These are phyloP conservation scores for Agrostemma githago DNA, from an alignment of 148 eudicot genomes.

Conservation along the genomic window DNA sequence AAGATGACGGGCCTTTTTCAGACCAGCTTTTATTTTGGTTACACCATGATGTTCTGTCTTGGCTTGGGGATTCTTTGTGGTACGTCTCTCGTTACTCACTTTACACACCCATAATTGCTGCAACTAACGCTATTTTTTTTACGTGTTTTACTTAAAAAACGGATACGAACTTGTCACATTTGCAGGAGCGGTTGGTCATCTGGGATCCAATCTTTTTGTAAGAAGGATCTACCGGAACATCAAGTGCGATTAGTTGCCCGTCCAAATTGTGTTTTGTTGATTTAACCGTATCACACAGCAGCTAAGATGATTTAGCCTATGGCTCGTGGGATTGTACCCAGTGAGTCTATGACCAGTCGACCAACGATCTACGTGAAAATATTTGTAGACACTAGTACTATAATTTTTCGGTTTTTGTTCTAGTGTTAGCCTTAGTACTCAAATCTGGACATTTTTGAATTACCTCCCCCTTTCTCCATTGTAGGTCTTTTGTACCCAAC, in stretches of 20 bases:
- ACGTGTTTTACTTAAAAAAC: no score
- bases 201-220: slow-evolving; percentile 49
- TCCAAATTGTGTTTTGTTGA: slow-evolving; percentile 7
- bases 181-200: slow-evolving; percentile 51
- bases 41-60: slow-evolving; percentile 79
- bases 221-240: slow-evolving; percentile 55
- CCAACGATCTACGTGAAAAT: slow-evolving; percentile 6
- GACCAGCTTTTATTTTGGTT: slow-evolving; percentile 95
- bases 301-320: slow-evolving; percentile 4
- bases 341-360: not conserved
- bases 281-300: slow-evolving; percentile 1
- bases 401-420: no score
- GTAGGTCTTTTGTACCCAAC: not conserved
- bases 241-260: slow-evolving; percentile 43
- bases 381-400: slow-evolving; percentile 12
- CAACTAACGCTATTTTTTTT: no score
- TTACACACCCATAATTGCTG: not conserved
- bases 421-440: not conserved
- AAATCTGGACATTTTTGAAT: no score
- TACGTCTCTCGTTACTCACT: slow-evolving; percentile 28
- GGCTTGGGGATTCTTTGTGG: slow-evolving; percentile 84
- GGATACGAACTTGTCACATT: not conserved
- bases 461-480: no score
- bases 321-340: not conserved
- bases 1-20: slow-evolving; percentile 97